Percentiles rank a stretch among this genome's conserved stretches.
Evolutionary conservation across 2,329 filamentous ascomycete species (phyloP).

Genomic region (Diplocarpon mali): DNA sequence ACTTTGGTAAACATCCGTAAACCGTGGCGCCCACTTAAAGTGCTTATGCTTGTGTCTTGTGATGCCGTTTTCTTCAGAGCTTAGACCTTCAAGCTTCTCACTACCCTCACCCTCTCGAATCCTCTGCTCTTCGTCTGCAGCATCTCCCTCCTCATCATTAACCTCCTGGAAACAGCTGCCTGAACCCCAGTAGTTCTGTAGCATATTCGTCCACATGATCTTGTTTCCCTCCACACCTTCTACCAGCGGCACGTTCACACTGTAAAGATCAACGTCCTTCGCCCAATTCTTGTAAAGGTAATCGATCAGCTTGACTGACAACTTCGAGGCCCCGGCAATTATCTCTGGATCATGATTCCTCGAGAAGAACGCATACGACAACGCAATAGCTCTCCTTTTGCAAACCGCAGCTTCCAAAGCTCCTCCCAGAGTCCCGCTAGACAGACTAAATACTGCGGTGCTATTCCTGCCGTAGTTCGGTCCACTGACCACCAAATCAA

Average conservation of each 20-base stretch:
- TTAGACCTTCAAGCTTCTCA: conserved; percentile 27
- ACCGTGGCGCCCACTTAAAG: conserved; percentile 89
- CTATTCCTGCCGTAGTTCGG: conserved; percentile 80
- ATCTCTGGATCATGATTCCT: conserved; percentile 69
- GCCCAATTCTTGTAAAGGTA: conserved; percentile 69
- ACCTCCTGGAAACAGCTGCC: conserved; percentile 81
- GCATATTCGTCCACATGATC: conserved; percentile 72
- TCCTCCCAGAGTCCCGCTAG: conserved; percentile 65
- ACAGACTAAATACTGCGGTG: conserved; percentile 68
- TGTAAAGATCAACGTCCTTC: conserved; percentile 68
- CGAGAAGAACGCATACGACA: conserved; percentile 85
- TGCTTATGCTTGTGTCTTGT: conserved; percentile 61
- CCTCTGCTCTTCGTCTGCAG: conserved; percentile 59
- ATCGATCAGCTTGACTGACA: conserved; percentile 69
- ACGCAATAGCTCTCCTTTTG: conserved; percentile 59
- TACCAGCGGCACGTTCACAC: conserved; percentile 79
- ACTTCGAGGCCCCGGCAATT: conserved; percentile 64
- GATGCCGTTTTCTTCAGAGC: conserved; percentile 25
- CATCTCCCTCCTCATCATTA: conserved; percentile 50
- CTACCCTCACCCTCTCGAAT: conserved; percentile 55
- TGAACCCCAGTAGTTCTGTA: conserved; percentile 84
- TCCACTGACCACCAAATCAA: conserved; percentile 69
- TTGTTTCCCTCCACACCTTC: conserved; percentile 61
- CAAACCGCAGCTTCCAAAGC: conserved; percentile 70
- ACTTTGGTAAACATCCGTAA: conserved; percentile 76